Evolutionary conservation across 2,329 filamentous ascomycete species (phyloP), one percentile per base, ranked within the genome.

Genomic region (Cyphellophora europaea): DNA sequence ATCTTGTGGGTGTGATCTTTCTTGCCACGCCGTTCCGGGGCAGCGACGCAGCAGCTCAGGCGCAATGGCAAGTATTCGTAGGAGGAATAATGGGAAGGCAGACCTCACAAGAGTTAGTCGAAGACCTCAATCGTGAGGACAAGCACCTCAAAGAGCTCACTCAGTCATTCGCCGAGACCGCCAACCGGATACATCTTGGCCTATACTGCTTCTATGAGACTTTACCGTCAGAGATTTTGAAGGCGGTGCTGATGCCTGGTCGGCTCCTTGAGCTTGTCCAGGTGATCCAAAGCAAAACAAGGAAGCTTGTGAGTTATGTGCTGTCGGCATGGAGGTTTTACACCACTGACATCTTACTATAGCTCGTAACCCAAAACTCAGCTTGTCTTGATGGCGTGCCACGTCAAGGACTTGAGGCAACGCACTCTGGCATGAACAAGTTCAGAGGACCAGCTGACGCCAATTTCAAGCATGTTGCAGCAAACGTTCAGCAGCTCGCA

Each of bases 1-100:
- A 17, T 10, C 11, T 25, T 4, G 11, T 18, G 16, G 32, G 32
- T 5, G 14, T 33, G 6, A 13, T 25, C 11, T 33, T 33, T 21
- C 15, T 33, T 14, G 19, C 17, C 4, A 33, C 32, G 5, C 32
- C 32, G 2, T 33, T 33, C 16, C 32, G 32, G 6, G 32, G 32
- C 8, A 14, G 17, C 8, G 32, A 21, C 16, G 32, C 23, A 11
- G 23, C 23, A 11, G 23, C n/a, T 27, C 23, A 27, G 23, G 23
- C 23, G n/a, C 23, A 27, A 13, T 27, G 23, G 23, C 23, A 27
- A 13, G 23, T 27, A 13, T n/a, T 27, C 14, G 23, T 27, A 13
- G 23, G 23, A n/a, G 23, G 6, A 3, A 27, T 27, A 11, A 27
- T 27, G 23, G 11, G 14, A 13, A 13, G 14, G 14, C 23, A 27